Evolutionary conservation across 108 stramenopile species (phyloP), one percentile per base, ranked within the genome.

Genomic region (Mayamaea pseudoterrestris): DNA sequence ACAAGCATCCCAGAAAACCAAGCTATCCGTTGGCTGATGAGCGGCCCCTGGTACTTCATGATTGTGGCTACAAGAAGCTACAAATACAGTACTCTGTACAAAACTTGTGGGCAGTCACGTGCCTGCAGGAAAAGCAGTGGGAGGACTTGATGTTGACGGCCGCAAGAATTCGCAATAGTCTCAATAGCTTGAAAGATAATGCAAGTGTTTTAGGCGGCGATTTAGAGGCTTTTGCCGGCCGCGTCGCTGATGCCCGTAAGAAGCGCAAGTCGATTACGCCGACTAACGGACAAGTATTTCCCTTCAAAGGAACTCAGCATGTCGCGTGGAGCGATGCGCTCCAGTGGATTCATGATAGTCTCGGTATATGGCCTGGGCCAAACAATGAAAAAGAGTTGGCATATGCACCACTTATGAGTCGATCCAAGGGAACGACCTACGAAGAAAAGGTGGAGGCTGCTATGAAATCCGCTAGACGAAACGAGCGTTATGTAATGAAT

Each of bases 11-110:
- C 11, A 83, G 91, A n/a, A 95, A 95, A 62, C 98, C 98, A 14
- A 54, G 66, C 40, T 99, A 97, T 63, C 53, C 74, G 2, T 69
- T 99, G 69, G 96, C 98, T 1, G 65, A 67, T 31, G 96, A 97
- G 42, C 45, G 44, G 7, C 88, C 93, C 14, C 66, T 99, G 50
- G 90, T 96, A 7, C 57, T 99, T 20, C 94, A 97, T 47, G 64
- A 76, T 23, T 97, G 98, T 60, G 60, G 65, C 5, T 98, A 83
- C 54, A 67, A 63, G 0, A 66, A 83, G 54, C 44, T 88, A 35
- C 61, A 55, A 14, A 35, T 90, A 16, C 76, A 77, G 31, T 72
- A 79, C 41, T 61, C 80, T 1, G 85, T 81, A 18, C 55, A 50
- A 29, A 84, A 84, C 57, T 46, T 93, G 27, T 87, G 79, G 83